Conservation (phyloP, 1,284 basidiomycete species). For the Leccinum fuscescens region DNA sequence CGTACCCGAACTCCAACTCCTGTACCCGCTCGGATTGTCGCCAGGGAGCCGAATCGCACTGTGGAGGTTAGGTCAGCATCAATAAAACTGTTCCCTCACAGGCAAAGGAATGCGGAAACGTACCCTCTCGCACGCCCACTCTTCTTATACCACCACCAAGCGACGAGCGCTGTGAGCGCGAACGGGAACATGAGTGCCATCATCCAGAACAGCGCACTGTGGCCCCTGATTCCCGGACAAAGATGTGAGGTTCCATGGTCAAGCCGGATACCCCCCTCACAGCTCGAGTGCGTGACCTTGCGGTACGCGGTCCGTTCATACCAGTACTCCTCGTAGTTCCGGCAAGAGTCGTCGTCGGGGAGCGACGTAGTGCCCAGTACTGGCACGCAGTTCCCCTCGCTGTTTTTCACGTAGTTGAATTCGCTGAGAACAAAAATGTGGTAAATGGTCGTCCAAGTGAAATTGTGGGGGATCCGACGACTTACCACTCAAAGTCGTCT, state of each 20-base stretch:
- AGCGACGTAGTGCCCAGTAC: constrained; percentile 65
- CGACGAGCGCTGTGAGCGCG: constrained; percentile 68
- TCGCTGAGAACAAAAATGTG: constrained; percentile 51
- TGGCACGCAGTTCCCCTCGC: constrained; percentile 71
- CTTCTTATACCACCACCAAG: constrained; percentile 76
- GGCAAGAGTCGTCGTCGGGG: constrained; percentile 60
- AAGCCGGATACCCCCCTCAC: constrained; percentile 70
- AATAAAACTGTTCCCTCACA: constrained; percentile 1
- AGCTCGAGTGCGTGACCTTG: constrained; percentile 83
- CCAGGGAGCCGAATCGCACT: constrained; percentile 79
- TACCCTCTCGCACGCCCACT: constrained; percentile 72
- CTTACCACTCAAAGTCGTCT: constrained; percentile 90
- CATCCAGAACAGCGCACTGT: constrained; percentile 72
- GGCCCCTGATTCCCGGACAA: constrained; percentile 76
- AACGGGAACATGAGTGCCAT: constrained; percentile 75
- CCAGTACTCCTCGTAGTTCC: constrained; percentile 72
- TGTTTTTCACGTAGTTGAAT: constrained; percentile 81
- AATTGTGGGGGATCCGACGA: constrained; percentile 4
- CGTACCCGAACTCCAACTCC: constrained; percentile 42
- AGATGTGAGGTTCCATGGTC: constrained; percentile 71
- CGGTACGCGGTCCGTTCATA: constrained; percentile 89
- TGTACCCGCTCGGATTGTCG: constrained; percentile 36
- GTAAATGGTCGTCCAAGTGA: background rate
- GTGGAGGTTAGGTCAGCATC: constrained; percentile 7
- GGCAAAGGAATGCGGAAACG: constrained; percentile 25